phyloP scores from a whole-genome alignment of 129 eudicot genomes.

The Flaveria ramosissima region DNA sequence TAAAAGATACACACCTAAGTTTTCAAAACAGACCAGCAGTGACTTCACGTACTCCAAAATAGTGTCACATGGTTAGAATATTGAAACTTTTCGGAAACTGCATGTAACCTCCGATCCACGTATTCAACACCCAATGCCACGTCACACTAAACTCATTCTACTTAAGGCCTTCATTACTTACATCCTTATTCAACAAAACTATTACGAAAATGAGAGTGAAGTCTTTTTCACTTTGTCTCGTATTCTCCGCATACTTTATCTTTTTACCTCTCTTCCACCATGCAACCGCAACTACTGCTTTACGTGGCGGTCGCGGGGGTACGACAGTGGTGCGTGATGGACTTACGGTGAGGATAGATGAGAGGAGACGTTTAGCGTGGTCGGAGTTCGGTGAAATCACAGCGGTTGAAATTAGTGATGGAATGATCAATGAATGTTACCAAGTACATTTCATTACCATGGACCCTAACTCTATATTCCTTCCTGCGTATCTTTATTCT shows the following conservation, averaged over 20 bases:
- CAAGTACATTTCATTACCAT: conserved; percentile 73
- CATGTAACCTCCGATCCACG: no score
- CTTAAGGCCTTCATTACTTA: not conserved
- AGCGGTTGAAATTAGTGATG: conserved; percentile 52
- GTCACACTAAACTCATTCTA: conserved; percentile 9
- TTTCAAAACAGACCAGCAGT: no score
- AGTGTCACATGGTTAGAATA: no score
- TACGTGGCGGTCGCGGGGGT: not conserved
- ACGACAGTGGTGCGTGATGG: conserved; percentile 24
- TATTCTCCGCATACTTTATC: conserved; percentile 22
- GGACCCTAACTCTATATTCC: conserved; percentile 69
- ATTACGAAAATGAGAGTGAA: conserved; percentile 6
- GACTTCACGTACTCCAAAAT: no score
- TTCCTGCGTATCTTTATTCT: conserved; percentile 69
- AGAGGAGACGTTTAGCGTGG: conserved; percentile 46
- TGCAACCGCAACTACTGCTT: conserved; percentile 20
- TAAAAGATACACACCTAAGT: no score
- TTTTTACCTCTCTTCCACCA: not conserved
- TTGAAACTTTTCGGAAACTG: no score
- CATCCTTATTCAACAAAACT: not conserved
- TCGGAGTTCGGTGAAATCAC: conserved; percentile 70
- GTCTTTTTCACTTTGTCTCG: conserved; percentile 13
- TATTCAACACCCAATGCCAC: conserved; percentile 22
- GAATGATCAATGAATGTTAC: conserved; percentile 38
- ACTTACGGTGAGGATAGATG: conserved; percentile 46